phyloP scores from a whole-genome alignment of 2,329 filamentous ascomycete genomes.

The Xylaria sp. region DNA sequence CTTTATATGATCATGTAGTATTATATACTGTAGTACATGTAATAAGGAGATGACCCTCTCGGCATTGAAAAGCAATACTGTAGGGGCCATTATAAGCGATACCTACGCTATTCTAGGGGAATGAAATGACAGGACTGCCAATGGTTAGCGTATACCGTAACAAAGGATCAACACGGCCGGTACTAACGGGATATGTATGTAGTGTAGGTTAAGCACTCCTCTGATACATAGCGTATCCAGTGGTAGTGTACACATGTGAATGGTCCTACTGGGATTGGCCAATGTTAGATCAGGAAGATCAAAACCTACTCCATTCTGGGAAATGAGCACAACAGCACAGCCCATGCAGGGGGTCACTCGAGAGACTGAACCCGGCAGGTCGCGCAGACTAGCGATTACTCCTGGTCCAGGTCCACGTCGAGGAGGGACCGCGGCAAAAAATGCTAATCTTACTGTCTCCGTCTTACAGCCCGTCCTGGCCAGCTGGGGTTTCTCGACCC shows the following conservation, averaged over 20 bases:
- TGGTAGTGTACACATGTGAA: constrained; percentile 10
- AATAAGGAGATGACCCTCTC: no score
- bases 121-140: constrained; percentile 12
- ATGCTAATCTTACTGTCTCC: constrained; percentile 33
- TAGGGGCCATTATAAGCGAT: background rate
- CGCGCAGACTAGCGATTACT: background rate
- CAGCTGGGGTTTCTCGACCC: constrained; percentile 17
- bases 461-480: constrained; percentile 22
- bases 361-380: constrained; percentile 25
- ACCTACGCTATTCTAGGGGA: no score
- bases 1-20: no score
- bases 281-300: constrained; percentile 18
- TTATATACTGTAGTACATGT: no score
- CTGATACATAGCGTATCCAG: constrained; percentile 1
- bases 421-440: constrained; percentile 18
- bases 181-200: background rate
- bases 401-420: constrained; percentile 16
- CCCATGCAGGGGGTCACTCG: constrained; percentile 28
- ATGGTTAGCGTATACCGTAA: background rate
- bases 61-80: background rate
- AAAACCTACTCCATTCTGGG: constrained; percentile 18
- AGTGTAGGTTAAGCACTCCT: background rate
- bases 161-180: background rate
- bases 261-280: constrained; percentile 11
- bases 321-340: constrained; percentile 35